Conservation (phyloP, 768 basidiomycete genomes). For the Mycena crocata region DNA sequence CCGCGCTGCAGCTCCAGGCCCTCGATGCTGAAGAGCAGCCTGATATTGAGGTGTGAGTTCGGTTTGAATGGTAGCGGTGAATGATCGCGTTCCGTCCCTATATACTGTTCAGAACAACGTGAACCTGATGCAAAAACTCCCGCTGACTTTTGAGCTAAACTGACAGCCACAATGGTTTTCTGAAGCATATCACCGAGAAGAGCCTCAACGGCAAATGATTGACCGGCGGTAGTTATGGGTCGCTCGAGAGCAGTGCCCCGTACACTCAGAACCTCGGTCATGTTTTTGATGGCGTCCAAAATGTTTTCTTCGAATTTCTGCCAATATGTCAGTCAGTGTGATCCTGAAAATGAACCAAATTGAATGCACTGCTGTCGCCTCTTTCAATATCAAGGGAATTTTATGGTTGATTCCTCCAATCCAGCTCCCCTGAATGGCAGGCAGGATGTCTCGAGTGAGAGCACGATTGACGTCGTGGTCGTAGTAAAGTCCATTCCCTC, state of each 20-base stretch:
- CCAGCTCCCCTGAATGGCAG: conserved; percentile 13
- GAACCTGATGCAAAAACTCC: background rate
- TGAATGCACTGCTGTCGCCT: background rate
- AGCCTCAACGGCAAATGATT: conserved; percentile 3
- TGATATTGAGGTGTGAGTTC: conserved; percentile 9
- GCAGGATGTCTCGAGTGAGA: conserved; percentile 8
- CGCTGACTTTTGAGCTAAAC: conserved; percentile 9
- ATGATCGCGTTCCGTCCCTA: conserved; percentile 18
- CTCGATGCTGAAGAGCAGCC: background rate
- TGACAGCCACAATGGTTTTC: background rate
- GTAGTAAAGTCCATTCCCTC: background rate
- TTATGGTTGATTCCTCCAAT: background rate
- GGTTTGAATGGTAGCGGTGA: background rate
- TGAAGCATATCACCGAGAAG: background rate
- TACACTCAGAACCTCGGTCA: background rate
- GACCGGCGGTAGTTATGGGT: background rate
- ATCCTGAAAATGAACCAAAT: background rate
- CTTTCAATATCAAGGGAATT: conserved; percentile 7
- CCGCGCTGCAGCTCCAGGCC: background rate
- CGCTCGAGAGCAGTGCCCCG: background rate
- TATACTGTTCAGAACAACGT: background rate
- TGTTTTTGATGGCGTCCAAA: background rate
- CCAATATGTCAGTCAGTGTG: background rate
- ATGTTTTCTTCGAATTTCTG: conserved; percentile 2
- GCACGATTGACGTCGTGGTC: conserved; percentile 14